These are phyloP conservation scores for Vaccinium macrocarpon DNA, from an alignment of 148 eudicot genomes.

Conservation along the genomic window DNA sequence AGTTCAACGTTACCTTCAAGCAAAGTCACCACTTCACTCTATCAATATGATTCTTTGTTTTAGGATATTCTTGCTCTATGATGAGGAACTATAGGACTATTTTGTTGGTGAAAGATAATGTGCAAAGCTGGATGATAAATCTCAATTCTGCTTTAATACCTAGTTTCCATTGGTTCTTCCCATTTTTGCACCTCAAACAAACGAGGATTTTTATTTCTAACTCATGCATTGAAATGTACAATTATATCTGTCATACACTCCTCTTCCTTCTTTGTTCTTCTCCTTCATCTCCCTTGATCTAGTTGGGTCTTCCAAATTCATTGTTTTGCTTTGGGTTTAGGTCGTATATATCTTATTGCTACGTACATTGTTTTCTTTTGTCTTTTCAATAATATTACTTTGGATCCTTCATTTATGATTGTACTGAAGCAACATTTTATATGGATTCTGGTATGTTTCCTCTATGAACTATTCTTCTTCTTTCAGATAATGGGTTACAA, in stretches of 20 bases:
- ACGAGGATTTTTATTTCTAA: not conserved
- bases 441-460: conserved; percentile 1
- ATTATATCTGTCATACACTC: not conserved
- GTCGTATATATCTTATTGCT: not conserved
- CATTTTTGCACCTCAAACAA: not conserved
- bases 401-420: not conserved
- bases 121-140: not conserved
- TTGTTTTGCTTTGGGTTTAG: not conserved
- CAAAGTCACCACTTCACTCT: not conserved
- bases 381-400: not conserved
- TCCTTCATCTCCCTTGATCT: not conserved
- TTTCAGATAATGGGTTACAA: conserved; percentile 95
- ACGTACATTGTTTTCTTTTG: not conserved
- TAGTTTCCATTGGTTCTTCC: not conserved
- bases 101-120: not conserved
- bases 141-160: not conserved
- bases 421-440: not conserved
- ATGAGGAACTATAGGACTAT: not conserved
- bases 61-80: not conserved
- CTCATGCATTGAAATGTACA: not conserved
- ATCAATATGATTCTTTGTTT: not conserved
- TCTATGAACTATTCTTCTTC: conserved; percentile 3
- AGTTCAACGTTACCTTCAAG: not conserved
- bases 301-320: not conserved
- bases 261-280: not conserved